Conservation (phyloP, 306 rosid species). For the Begonia masoniana region DNA sequence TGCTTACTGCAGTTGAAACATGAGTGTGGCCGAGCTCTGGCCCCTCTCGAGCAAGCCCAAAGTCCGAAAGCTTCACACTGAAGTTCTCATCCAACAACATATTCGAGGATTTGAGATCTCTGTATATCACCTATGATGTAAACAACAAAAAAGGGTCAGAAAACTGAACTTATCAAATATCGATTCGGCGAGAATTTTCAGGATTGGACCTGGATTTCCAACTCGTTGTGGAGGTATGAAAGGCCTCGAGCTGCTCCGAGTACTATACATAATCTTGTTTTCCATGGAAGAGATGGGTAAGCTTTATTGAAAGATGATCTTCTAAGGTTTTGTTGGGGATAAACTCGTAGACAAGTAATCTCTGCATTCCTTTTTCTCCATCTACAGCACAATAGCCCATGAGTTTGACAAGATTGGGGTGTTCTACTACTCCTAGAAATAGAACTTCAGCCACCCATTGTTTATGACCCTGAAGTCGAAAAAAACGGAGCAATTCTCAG, state of each 20-base stretch:
- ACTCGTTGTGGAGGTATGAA: constrained; percentile 62
- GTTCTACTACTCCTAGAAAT: constrained; percentile 77
- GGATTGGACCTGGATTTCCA: constrained; percentile 60
- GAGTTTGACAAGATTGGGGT: constrained; percentile 77
- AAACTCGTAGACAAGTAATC: constrained; percentile 73
- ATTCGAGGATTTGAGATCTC: constrained; percentile 70
- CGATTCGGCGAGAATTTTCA: background rate
- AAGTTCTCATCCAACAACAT: constrained; percentile 61
- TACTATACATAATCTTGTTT: constrained; percentile 48
- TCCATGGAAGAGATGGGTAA: constrained; percentile 44
- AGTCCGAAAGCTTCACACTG: constrained; percentile 71
- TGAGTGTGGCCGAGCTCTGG: constrained; percentile 60
- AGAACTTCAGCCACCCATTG: constrained; percentile 83
- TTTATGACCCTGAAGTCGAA: constrained; percentile 48
- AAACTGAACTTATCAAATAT: background rate
- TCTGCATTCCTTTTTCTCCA: constrained; percentile 73
- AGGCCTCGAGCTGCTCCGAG: constrained; percentile 75
- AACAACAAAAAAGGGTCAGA: background rate
- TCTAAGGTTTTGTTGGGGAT: constrained; percentile 67
- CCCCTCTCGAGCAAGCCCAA: constrained; percentile 88
- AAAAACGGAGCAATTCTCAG: too few species aligned
- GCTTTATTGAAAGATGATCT: constrained; percentile 50
- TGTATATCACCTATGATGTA: constrained; percentile 46
- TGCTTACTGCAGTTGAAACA: constrained; percentile 85
- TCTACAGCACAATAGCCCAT: constrained; percentile 71